Evolutionary conservation across 1,284 basidiomycete genomes (phyloP).

Genomic region (Rhodotorula sp.): DNA sequence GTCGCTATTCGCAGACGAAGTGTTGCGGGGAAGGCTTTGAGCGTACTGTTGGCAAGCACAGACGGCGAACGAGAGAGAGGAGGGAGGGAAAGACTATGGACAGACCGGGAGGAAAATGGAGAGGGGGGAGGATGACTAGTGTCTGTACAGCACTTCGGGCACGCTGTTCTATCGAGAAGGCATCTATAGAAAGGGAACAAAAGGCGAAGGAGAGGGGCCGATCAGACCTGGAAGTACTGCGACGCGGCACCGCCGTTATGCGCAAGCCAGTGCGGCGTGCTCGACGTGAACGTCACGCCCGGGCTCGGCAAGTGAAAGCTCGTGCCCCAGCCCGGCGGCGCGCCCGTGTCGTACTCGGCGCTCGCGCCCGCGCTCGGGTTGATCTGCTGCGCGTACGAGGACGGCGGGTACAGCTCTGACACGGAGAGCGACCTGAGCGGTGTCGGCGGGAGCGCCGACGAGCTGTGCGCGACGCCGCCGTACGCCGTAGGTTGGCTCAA

Average conservation of each 20-base stretch:
- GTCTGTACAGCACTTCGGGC: background rate
- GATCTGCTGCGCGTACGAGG: background rate
- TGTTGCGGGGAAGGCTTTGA: background rate
- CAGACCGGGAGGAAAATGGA: background rate
- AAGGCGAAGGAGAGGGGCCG: background rate
- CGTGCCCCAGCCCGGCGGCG: slow-evolving; percentile 3
- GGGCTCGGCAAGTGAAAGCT: slow-evolving; percentile 28
- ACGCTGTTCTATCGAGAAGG: background rate
- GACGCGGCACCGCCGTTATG: background rate
- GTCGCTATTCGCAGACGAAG: background rate
- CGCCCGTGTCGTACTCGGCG: background rate
- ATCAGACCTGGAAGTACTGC: slow-evolving; percentile 13
- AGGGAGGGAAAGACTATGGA: background rate
- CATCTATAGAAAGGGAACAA: background rate
- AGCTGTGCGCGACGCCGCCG: background rate
- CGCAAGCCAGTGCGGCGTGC: slow-evolving; percentile 18
- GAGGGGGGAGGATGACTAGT: background rate
- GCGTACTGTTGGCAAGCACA: background rate
- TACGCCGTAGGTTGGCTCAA: background rate
- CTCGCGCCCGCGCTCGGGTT: background rate
- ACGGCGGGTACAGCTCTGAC: slow-evolving; percentile 8
- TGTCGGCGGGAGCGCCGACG: slow-evolving; percentile 1
- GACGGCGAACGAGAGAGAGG: background rate
- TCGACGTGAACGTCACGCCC: slow-evolving; percentile 27
- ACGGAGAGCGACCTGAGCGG: slow-evolving; percentile 7